phyloP scores from a whole-genome alignment of 495 filamentous ascomycete species.

The Endocarpon pusillum region DNA sequence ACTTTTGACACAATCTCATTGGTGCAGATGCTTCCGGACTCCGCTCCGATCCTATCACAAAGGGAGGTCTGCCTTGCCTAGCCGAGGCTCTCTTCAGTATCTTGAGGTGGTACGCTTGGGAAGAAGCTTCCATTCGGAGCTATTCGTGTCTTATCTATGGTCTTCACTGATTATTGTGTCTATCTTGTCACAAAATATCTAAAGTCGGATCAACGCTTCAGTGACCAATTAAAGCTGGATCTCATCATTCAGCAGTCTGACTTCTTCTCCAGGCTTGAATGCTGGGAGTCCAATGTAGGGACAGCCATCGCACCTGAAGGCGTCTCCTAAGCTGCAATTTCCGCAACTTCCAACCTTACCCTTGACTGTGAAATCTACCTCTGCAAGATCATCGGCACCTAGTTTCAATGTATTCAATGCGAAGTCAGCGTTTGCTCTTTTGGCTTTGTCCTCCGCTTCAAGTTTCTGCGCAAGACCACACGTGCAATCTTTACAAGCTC shows the following conservation, averaged over 20 bases:
- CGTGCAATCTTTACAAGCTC: slow-evolving; percentile 95
- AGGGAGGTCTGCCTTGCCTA: too few relatives aligned
- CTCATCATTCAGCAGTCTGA: slow-evolving; percentile 67
- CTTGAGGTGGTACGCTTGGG: too few relatives aligned
- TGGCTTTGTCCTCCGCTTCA: slow-evolving; percentile 62
- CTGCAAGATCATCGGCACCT: slow-evolving; percentile 56
- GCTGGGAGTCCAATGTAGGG: slow-evolving; percentile 87
- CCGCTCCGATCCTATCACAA: too few relatives aligned
- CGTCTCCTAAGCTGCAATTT: slow-evolving; percentile 84
- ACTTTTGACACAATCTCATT: too few relatives aligned
- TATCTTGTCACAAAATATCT: too few relatives aligned
- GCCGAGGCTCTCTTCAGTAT: too few relatives aligned
- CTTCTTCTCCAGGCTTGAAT: slow-evolving; percentile 93
- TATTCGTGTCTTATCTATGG: too few relatives aligned
- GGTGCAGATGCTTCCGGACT: too few relatives aligned
- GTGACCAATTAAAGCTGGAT: slow-evolving; percentile 59
- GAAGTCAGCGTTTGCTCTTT: slow-evolving; percentile 42
- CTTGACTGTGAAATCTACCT: slow-evolving; percentile 89
- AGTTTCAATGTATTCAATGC: slow-evolving; percentile 53
- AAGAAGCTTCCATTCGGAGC: too few relatives aligned
- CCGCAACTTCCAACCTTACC: slow-evolving; percentile 90
- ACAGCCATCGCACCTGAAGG: slow-evolving; percentile 50
- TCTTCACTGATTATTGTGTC: too few relatives aligned
- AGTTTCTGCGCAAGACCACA: slow-evolving; percentile 71
- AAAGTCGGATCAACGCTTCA: too few relatives aligned